Conservation (phyloP, 1,284 basidiomycete genomes). For the Fistulinella staudtii region DNA sequence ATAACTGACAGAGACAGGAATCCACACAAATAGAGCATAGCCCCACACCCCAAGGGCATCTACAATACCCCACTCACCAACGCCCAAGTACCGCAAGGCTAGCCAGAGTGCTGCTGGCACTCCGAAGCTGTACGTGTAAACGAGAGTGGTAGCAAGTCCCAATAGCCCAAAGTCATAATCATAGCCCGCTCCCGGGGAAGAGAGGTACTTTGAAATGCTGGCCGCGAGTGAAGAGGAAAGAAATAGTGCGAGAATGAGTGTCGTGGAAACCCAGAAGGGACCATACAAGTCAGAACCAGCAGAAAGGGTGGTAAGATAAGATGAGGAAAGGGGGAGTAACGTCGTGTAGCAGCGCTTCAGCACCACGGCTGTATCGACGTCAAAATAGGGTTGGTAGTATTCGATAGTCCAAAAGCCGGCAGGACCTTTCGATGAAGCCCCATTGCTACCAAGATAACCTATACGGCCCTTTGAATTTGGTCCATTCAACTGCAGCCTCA, state of each 20-base stretch:
- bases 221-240: slow-evolving; percentile 86
- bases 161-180: slow-evolving; percentile 84
- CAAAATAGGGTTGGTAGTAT: slow-evolving; percentile 78
- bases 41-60: slow-evolving; percentile 78
- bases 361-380: slow-evolving; percentile 74
- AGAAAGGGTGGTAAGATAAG: slow-evolving; percentile 58
- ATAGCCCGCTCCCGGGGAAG: slow-evolving; percentile 51
- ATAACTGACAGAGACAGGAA: slow-evolving; percentile 65
- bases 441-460: slow-evolving; percentile 55
- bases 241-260: slow-evolving; percentile 87
- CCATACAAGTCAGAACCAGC: slow-evolving; percentile 76
- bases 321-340: slow-evolving; percentile 56
- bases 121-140: slow-evolving; percentile 83
- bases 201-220: slow-evolving; percentile 79
- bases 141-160: slow-evolving; percentile 74
- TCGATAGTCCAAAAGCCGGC: slow-evolving; percentile 72
- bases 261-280: slow-evolving; percentile 94
- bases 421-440: slow-evolving; percentile 38
- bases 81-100: slow-evolving; percentile 75
- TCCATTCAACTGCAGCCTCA: not conserved
- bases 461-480: slow-evolving; percentile 1
- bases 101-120: slow-evolving; percentile 79
- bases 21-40: slow-evolving; percentile 73
- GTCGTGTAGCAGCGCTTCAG: slow-evolving; percentile 70
- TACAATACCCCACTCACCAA: slow-evolving; percentile 80